phyloP scores from a whole-genome alignment of 2,329 filamentous ascomycete species.

The Proliferodiscus dingleyae region DNA sequence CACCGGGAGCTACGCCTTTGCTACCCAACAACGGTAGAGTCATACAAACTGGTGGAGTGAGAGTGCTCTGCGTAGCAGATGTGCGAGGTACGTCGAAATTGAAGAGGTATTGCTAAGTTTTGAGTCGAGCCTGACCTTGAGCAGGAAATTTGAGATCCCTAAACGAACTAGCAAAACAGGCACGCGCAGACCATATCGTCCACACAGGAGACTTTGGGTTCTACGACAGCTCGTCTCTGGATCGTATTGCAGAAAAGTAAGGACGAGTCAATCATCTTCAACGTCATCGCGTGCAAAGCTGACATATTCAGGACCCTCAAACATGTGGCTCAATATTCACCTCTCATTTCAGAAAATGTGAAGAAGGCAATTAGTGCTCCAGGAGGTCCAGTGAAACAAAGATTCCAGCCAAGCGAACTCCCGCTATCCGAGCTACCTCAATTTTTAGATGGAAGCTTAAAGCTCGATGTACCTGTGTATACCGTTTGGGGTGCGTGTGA shows the following conservation, averaged over 20 bases:
- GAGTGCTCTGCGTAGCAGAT: conserved; percentile 67
- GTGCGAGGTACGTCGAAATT: conserved; percentile 54
- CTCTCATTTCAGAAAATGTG: conserved; percentile 74
- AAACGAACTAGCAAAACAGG: conserved; percentile 93
- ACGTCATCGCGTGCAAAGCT: conserved; percentile 20
- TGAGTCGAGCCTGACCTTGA: conserved; percentile 21
- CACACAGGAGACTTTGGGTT: conserved; percentile 99
- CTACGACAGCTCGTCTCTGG: conserved; percentile 92
- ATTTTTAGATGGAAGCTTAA: conserved; percentile 82
- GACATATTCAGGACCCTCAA: conserved; percentile 71
- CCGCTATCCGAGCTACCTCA: conserved; percentile 88
- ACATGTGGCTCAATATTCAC: conserved; percentile 97
- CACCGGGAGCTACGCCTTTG: conserved; percentile 58
- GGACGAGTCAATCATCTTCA: conserved; percentile 26
- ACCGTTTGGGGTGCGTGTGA: conserved; percentile 99
- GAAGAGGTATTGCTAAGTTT: conserved; percentile 1
- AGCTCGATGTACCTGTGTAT: conserved; percentile 93
- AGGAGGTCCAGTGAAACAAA: conserved; percentile 77
- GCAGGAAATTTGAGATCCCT: conserved; percentile 89
- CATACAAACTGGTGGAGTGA: conserved; percentile 59
- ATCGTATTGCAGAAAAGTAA: conserved; percentile 97
- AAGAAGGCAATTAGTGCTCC: conserved; percentile 63
- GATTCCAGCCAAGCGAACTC: conserved; percentile 75
- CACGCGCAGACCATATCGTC: conserved; percentile 93
- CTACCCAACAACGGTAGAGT: conserved; percentile 64